Evolutionary conservation across 345 rosid species (phyloP).

Genomic region (Lumnitzera racemosa): DNA sequence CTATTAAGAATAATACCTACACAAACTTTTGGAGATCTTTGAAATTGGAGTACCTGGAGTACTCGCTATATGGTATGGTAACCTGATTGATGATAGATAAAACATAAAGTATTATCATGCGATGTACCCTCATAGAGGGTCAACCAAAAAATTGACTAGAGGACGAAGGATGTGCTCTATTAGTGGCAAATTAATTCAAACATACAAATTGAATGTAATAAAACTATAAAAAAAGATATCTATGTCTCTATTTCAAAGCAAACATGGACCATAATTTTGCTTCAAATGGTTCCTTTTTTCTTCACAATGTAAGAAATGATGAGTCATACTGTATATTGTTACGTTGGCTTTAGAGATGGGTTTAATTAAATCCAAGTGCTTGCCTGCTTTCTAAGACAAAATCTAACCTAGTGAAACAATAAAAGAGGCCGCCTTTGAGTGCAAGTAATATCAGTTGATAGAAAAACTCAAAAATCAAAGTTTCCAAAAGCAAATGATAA

Average conservation of each 20-base stretch:
- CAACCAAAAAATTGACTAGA: no score
- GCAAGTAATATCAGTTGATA: neutral
- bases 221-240: neutral
- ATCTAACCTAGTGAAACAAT: constrained; percentile 54
- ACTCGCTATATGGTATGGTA: constrained; percentile 52
- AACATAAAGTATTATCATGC: neutral
- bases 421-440: neutral
- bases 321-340: constrained; percentile 60
- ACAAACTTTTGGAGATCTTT: constrained; percentile 68
- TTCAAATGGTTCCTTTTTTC: neutral
- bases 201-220: neutral
- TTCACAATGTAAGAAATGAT: neutral
- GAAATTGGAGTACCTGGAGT: constrained; percentile 43
- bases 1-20: constrained; percentile 27
- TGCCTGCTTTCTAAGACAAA: constrained; percentile 50
- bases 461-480: neutral
- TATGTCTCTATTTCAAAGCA: no score
- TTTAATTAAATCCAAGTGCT: constrained; percentile 51
- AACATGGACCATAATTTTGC: no score
- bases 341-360: constrained; percentile 51
- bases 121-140: no score
- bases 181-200: no score
- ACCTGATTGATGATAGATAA: constrained; percentile 27
- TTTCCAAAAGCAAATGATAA: no score
- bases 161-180: no score